A percentile compares a stretch with the other conserved stretches of the same genome.
These are phyloP conservation scores for Umbelopsis sp. DNA, from an alignment of 371 early-diverging fungal species.

Conservation along the genomic window DNA sequence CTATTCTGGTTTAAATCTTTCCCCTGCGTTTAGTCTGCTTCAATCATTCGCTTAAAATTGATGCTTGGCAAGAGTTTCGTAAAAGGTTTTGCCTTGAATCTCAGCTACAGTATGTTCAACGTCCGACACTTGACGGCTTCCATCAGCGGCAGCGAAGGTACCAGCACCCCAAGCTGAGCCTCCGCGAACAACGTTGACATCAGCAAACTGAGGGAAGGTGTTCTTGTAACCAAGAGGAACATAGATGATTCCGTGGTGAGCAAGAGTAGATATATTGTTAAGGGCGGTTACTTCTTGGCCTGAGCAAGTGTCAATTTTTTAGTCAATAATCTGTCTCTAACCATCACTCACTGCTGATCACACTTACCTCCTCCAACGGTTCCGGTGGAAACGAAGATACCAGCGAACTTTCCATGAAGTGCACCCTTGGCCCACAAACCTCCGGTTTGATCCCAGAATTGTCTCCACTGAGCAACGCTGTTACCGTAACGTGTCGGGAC, in stretches of 20 bases:
- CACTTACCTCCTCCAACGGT: constrained; percentile 29
- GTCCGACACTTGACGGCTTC: constrained; percentile 54
- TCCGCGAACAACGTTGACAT: constrained; percentile 43
- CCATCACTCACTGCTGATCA: not conserved
- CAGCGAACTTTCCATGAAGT: constrained; percentile 57
- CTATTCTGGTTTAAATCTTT: no score
- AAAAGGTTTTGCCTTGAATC: constrained; percentile 61
- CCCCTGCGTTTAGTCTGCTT: not conserved
- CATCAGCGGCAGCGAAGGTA: constrained; percentile 68
- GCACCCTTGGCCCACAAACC: constrained; percentile 61
- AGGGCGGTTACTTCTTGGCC: constrained; percentile 73
- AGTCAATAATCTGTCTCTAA: not conserved
- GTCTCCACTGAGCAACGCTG: constrained; percentile 62
- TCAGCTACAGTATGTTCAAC: constrained; percentile 69
- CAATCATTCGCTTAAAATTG: not conserved
- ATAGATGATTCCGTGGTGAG: constrained; percentile 71
- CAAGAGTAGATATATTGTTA: constrained; percentile 54
- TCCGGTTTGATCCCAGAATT: constrained; percentile 74
- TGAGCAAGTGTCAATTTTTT: not conserved
- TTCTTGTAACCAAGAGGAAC: constrained; percentile 64
- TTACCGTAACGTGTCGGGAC: constrained; percentile 56
- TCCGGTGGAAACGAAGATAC: constrained; percentile 70
- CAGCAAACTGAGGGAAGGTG: constrained; percentile 29
- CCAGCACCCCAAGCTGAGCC: constrained; percentile 57
- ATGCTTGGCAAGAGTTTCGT: constrained; percentile 6